phyloP scores from a whole-genome alignment of 192 early-diverging fungal genomes.

The Piromyces finnis region DNA sequence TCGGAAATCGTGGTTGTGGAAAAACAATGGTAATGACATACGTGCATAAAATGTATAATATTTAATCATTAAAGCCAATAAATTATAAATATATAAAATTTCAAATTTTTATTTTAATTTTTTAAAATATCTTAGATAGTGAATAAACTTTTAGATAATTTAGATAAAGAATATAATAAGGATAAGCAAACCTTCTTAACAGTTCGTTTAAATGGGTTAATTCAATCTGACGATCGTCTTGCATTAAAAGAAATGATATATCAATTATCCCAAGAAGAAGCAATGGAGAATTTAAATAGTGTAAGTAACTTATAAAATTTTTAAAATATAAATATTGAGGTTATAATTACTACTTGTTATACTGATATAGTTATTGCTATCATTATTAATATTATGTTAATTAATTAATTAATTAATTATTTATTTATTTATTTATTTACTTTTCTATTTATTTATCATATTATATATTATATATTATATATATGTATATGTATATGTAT shows the following conservation, averaged over 20 bases:
- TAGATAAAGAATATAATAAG: background rate
- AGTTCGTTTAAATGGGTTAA: background rate
- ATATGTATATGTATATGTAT: background rate
- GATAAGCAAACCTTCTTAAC: background rate
- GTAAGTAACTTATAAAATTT: background rate
- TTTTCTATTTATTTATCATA: too few species aligned
- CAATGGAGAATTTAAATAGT: background rate
- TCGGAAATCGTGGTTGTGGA: constrained; percentile 65
- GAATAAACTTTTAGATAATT: background rate
- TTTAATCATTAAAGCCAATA: too few species aligned
- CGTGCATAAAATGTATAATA: too few species aligned
- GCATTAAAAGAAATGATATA: background rate
- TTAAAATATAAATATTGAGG: too few species aligned
- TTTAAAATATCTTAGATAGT: background rate
- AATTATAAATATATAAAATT: too few species aligned
- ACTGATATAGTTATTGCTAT: too few species aligned
- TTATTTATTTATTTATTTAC: too few species aligned
- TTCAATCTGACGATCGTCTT: background rate
- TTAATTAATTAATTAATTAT: too few species aligned
- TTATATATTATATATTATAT: too few species aligned
- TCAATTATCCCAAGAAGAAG: background rate
- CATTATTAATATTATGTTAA: too few species aligned
- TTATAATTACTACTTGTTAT: too few species aligned
- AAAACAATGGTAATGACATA: constrained; percentile 44
- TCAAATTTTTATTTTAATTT: too few species aligned